These are phyloP conservation scores for Myriosclerotinia duriaeana DNA, from an alignment of 2,329 filamentous ascomycete species.

Conservation along the genomic window DNA sequence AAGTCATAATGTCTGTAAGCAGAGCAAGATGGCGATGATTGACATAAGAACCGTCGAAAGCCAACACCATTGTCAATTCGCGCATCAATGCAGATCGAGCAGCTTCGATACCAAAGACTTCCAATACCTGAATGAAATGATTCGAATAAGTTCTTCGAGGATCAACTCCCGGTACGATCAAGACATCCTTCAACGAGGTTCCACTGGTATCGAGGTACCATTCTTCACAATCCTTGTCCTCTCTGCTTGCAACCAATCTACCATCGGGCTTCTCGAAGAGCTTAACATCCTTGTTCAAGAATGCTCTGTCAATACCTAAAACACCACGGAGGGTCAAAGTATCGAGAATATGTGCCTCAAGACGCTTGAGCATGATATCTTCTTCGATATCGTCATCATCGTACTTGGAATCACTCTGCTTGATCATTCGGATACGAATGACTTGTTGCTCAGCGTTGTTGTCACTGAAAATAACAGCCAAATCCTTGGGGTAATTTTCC, in stretches of 20 bases:
- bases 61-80: slow-evolving; percentile 88
- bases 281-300: slow-evolving; percentile 78
- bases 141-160: slow-evolving; percentile 86
- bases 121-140: slow-evolving; percentile 90
- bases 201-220: slow-evolving; percentile 97
- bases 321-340: slow-evolving; percentile 90
- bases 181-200: slow-evolving; percentile 78
- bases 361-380: slow-evolving; percentile 87
- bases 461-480: slow-evolving; percentile 94
- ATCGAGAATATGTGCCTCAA: slow-evolving; percentile 89
- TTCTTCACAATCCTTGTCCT: slow-evolving; percentile 75
- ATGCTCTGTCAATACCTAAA: slow-evolving; percentile 82
- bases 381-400: slow-evolving; percentile 76
- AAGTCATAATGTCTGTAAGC: slow-evolving; percentile 96
- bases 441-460: slow-evolving; percentile 96
- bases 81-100: slow-evolving; percentile 82
- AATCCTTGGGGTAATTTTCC: slow-evolving; percentile 77
- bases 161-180: slow-evolving; percentile 87
- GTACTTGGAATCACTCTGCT: slow-evolving; percentile 67
- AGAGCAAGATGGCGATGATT: slow-evolving; percentile 97
- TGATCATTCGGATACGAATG: slow-evolving; percentile 83
- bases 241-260: slow-evolving; percentile 70
- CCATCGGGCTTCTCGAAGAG: slow-evolving; percentile 69
- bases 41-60: slow-evolving; percentile 98
- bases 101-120: slow-evolving; percentile 95